A percentile compares a stretch with the other conserved stretches of the same genome.
phyloP scores from a whole-genome alignment of 768 basidiomycete genomes.

The Baorangia bicolor region DNA sequence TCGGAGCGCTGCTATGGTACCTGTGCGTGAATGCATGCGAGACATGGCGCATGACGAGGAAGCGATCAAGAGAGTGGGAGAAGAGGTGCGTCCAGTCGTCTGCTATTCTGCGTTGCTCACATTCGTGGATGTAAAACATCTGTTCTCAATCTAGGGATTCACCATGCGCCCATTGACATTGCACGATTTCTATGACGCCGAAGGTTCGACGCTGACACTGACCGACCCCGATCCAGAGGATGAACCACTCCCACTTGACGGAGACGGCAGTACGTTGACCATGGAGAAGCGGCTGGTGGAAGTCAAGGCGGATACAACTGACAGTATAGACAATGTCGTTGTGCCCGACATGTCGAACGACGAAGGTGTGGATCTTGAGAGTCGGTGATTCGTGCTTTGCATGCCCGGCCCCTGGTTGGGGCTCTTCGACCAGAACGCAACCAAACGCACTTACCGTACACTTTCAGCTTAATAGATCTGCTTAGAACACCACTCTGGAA shows the following conservation, averaged over 20 bases:
- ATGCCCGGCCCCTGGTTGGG: background rate
- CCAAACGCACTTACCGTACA: constrained; percentile 7
- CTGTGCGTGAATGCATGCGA: constrained; percentile 82
- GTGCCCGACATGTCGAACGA: background rate
- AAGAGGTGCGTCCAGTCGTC: constrained; percentile 36
- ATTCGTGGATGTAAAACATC: background rate
- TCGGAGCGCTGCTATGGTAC: constrained; percentile 90
- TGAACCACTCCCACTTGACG: constrained; percentile 18
- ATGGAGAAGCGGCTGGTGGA: constrained; percentile 5
- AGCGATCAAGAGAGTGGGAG: constrained; percentile 43
- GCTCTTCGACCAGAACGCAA: background rate
- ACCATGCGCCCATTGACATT: constrained; percentile 69
- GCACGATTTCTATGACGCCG: constrained; percentile 61
- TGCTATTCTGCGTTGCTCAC: background rate
- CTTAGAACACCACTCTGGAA: constrained; percentile 3
- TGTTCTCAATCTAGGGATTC: constrained; percentile 56
- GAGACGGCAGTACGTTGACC: background rate
- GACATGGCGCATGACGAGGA: constrained; percentile 46
- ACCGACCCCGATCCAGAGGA: constrained; percentile 29
- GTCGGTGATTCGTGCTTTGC: constrained; percentile 1
- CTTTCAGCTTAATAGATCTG: constrained; percentile 6
- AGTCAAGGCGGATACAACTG: background rate
- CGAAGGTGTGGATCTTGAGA: background rate
- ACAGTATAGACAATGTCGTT: background rate
- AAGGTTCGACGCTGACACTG: constrained; percentile 31